Evolutionary conservation across 768 basidiomycete species (phyloP).

Genomic region (Suillus decipiens): DNA sequence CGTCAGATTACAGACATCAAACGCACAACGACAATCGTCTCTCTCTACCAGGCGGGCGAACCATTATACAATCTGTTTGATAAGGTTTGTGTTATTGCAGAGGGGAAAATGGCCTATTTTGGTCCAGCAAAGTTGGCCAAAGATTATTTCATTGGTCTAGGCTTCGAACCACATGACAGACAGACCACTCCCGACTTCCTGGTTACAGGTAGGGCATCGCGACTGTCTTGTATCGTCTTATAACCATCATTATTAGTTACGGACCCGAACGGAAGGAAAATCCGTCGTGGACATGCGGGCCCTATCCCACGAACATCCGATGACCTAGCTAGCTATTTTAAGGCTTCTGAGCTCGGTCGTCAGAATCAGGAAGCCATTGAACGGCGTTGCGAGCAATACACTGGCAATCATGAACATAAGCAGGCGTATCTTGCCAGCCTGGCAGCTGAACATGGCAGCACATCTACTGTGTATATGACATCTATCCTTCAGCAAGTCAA

Average conservation of each 20-base stretch:
- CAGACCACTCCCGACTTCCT: constrained; percentile 69
- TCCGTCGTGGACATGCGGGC: constrained; percentile 32
- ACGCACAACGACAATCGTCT: constrained; percentile 63
- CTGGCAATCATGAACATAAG: constrained; percentile 44
- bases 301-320: constrained; percentile 45
- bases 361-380: constrained; percentile 50
- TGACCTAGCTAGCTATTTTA: constrained; percentile 57
- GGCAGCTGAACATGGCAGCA: constrained; percentile 46
- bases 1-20: constrained; percentile 63
- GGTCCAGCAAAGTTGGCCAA: constrained; percentile 55
- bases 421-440: constrained; percentile 51
- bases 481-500: constrained; percentile 49
- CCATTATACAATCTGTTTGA: constrained; percentile 64
- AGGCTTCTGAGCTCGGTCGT: constrained; percentile 38
- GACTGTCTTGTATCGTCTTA: background rate
- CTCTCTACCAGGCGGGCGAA: constrained; percentile 86
- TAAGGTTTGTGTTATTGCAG: constrained; percentile 67
- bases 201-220: constrained; percentile 30
- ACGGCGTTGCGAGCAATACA: constrained; percentile 46
- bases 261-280: constrained; percentile 60
- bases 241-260: constrained; percentile 40
- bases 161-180: constrained; percentile 54
- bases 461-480: constrained; percentile 49
- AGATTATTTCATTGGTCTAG: constrained; percentile 59
- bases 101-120: constrained; percentile 62